Evolutionary conservation across 2,329 filamentous ascomycete species (phyloP), one percentile per base, ranked within the genome.

Genomic region (Sclerotinia trifoliorum): DNA sequence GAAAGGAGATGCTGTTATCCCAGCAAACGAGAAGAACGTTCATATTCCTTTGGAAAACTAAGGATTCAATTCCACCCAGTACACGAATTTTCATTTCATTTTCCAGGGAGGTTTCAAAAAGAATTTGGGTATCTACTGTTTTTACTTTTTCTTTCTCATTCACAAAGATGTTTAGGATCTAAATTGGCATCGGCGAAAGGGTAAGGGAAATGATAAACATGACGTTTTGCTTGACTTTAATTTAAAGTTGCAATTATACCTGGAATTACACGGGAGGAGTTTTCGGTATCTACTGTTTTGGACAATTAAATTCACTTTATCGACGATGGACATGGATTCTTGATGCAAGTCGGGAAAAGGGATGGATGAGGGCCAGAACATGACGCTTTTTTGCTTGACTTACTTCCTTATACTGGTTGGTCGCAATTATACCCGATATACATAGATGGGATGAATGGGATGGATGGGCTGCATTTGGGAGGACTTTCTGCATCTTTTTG

Each of bases 21-120:
- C 87, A 17, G 74, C 79, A 6, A 80, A 81, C 15, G 87, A 90
- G 80, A 89, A 86, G 81, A 83, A 85, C 73, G 84, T 89, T 62
- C 84, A 86, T 73, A 87, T 88, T 1, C 58, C 58, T 35, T 62
- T 49, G 44, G 58, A 62, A 24, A 62, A 62, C n/a, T 62, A 49
- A 62, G 26, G 26, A 62, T 19, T 8, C 26, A 24, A 19, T 29
- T 39, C 15, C 29, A 62, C 49, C 15, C 21, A 35, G 13, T 11
- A 35, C 21, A 62, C 58, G 26, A 32, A 5, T 35, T 35, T 49
- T 49, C 7, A 24, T 62, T 62, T 35, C 21, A 32, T 62, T 62
- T 35, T 35, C 15, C 44, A 6, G 44, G 44, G 44, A 35, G 15
- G 26, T 15, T 19, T 24, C 10, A n/a, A 24, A 49, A 35, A 35